These are phyloP conservation scores for Diaporthe australafricana DNA, from an alignment of 2,329 filamentous ascomycete genomes.

Conservation along the genomic window DNA sequence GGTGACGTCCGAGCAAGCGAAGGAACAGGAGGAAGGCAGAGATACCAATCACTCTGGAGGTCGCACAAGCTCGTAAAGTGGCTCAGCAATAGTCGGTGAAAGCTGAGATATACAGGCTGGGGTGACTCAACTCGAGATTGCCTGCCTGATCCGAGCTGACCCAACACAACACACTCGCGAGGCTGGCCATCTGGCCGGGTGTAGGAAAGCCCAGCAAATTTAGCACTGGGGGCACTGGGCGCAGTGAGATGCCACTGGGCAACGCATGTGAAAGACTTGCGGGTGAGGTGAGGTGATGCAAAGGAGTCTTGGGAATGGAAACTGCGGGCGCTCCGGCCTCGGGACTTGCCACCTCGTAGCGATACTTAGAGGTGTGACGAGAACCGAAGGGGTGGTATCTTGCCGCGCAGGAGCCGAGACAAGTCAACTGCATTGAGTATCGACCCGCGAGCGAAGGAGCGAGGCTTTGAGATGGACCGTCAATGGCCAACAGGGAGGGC, in stretches of 20 bases:
- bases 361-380: conserved; percentile 33
- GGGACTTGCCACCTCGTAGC: conserved; percentile 24
- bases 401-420: conserved; percentile 35
- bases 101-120: conserved; percentile 32
- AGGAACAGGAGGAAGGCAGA: conserved; percentile 6
- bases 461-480: not conserved
- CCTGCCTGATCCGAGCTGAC: conserved; percentile 19
- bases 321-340: conserved; percentile 7
- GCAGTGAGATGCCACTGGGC: conserved; percentile 35
- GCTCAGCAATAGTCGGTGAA: conserved; percentile 36
- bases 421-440: conserved; percentile 19
- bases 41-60: conserved; percentile 32
- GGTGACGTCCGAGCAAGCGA: conserved; percentile 18
- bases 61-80: conserved; percentile 33
- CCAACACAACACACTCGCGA: not conserved
- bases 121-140: conserved; percentile 33
- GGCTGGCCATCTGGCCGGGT: not conserved
- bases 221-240: not conserved
- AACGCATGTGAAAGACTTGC: conserved; percentile 19
- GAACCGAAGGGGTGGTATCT: conserved; percentile 31
- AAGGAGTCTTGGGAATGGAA: conserved; percentile 8
- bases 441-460: conserved; percentile 2
- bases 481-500: conserved; percentile 8
- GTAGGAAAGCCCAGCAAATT: conserved; percentile 7
- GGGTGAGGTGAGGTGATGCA: conserved; percentile 31